Evolutionary conservation across 495 filamentous ascomycete genomes (phyloP).

Genomic region (Xylaria sp.): DNA sequence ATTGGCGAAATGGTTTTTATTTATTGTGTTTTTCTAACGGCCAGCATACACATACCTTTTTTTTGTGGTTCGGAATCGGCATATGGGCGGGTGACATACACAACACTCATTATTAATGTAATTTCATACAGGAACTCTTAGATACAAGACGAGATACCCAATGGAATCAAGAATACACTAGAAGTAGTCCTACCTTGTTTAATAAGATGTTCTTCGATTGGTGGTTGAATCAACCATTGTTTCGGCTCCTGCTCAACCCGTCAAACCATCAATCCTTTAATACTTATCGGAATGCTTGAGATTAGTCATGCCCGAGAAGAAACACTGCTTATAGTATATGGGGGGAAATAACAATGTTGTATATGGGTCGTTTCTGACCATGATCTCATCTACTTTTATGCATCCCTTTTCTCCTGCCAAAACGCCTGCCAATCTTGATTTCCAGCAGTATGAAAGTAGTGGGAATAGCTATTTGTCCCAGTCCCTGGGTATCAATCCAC

Average conservation of each 20-base stretch:
- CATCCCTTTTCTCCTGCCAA: constrained; percentile 4
- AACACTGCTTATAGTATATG: background rate
- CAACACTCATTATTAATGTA: constrained; percentile 28
- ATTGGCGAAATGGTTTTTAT: background rate
- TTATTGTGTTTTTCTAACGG: background rate
- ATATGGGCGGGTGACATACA: background rate
- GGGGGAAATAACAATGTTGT: background rate
- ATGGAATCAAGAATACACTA: background rate
- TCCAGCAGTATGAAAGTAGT: background rate
- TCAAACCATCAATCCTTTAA: background rate
- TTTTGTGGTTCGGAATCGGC: background rate
- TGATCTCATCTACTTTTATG: constrained; percentile 9
- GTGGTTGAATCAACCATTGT: background rate
- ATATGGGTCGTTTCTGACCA: background rate
- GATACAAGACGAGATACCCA: constrained; percentile 19
- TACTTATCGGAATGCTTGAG: background rate
- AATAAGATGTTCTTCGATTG: background rate
- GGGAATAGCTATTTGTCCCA: constrained; percentile 11
- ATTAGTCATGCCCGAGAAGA: background rate
- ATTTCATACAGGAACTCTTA: constrained; percentile 11
- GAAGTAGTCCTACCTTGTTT: background rate
- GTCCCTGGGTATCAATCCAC: constrained; percentile 22
- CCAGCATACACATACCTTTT: background rate
- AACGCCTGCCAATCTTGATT: background rate
- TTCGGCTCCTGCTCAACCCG: background rate